phyloP scores from a whole-genome alignment of 768 basidiomycete species.

The Pleurotus djamor region DNA sequence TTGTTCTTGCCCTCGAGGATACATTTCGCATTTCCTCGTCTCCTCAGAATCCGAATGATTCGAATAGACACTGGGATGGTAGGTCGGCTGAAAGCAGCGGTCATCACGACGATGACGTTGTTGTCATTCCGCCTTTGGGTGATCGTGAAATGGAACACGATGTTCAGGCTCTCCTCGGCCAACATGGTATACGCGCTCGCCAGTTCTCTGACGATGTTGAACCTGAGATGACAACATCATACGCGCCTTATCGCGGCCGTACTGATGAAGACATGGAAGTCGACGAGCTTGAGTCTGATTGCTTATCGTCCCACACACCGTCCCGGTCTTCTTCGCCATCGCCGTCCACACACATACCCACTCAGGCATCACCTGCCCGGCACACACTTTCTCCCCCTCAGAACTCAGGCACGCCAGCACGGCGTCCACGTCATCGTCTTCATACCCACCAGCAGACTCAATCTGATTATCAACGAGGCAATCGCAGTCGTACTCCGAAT shows the following conservation, averaged over 20 bases:
- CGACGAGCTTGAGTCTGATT: conserved; percentile 54
- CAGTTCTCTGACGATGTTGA: conserved; percentile 13
- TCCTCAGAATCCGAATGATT: background rate
- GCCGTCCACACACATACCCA: conserved; percentile 23
- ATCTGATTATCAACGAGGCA: conserved; percentile 10
- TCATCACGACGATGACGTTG: conserved; percentile 38
- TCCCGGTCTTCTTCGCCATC: conserved; percentile 41
- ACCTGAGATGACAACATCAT: background rate
- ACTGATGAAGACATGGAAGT: conserved; percentile 42
- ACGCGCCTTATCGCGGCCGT: background rate
- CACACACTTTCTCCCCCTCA: conserved; percentile 9
- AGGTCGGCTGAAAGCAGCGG: conserved; percentile 22
- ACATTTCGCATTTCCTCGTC: conserved; percentile 47
- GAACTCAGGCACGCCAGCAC: conserved; percentile 1
- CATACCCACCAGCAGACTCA: background rate
- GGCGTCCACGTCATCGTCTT: background rate
- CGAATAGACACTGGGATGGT: background rate
- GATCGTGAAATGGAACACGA: conserved; percentile 55
- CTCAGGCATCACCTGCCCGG: conserved; percentile 8
- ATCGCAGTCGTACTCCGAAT: background rate
- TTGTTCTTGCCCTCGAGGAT: conserved; percentile 54
- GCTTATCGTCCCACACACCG: conserved; percentile 41
- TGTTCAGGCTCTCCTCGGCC: conserved; percentile 51
- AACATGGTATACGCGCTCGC: conserved; percentile 42
- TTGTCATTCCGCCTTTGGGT: conserved; percentile 55